These are phyloP conservation scores for Penicillium turbatum DNA, from an alignment of 495 filamentous ascomycete species.

Conservation along the genomic window DNA sequence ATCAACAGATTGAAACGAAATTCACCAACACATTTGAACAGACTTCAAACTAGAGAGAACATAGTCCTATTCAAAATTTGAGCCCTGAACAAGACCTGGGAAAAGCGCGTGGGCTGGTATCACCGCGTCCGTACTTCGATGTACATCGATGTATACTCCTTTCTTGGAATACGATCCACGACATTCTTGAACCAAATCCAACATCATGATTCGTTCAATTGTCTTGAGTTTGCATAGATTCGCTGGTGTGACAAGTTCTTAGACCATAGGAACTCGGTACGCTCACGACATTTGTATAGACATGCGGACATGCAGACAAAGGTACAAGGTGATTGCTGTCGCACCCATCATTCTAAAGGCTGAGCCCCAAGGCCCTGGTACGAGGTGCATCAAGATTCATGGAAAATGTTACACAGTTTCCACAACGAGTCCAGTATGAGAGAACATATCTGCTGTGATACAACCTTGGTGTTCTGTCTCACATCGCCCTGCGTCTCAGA, in stretches of 20 bases:
- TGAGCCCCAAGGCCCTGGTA: conserved; percentile 3
- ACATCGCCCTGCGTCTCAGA: not conserved
- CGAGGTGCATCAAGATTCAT: not conserved
- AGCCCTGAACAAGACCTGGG: not conserved
- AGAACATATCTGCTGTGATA: not conserved
- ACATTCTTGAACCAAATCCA: not conserved
- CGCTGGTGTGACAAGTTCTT: not conserved
- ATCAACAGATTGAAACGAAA: not conserved
- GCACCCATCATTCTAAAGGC: not conserved
- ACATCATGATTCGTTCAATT: not conserved
- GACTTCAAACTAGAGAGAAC: not conserved
- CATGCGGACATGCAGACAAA: not conserved
- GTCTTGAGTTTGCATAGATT: not conserved
- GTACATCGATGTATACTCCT: not conserved
- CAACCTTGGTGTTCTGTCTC: not conserved
- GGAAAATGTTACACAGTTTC: conserved; percentile 2
- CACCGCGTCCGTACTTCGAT: not conserved
- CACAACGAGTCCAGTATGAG: not conserved
- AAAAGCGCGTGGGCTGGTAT: conserved; percentile 5
- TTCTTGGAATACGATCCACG: not conserved
- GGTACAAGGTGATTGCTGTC: not conserved
- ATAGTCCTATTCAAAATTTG: conserved; percentile 1
- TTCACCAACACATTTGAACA: not conserved
- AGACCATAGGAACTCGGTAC: not conserved
- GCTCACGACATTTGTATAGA: conserved; percentile 5